A percentile compares a stretch with the other conserved stretches of the same genome.
These are phyloP conservation scores for Tricholoma matsutake DNA, from an alignment of 768 basidiomycete genomes.

Conservation along the genomic window DNA sequence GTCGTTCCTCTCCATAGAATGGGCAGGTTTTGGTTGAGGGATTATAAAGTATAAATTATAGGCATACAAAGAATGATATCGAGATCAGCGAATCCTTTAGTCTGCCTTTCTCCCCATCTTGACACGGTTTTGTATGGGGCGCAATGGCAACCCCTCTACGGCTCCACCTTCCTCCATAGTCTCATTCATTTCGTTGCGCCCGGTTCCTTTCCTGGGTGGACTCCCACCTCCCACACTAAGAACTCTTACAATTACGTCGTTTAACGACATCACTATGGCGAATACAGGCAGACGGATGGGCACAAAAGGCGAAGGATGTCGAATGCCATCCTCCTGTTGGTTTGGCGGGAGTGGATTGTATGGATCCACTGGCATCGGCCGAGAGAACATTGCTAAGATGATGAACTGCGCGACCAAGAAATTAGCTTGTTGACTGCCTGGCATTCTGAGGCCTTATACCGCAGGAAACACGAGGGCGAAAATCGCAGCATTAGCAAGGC, in stretches of 20 bases:
- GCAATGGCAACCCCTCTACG: constrained; percentile 10
- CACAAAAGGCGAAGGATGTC: constrained; percentile 72
- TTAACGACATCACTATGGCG: constrained; percentile 66
- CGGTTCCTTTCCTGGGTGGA: constrained; percentile 8
- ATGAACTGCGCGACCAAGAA: constrained; percentile 53
- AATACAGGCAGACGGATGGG: constrained; percentile 83
- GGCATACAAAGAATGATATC: constrained; percentile 3
- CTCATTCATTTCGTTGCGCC: constrained; percentile 43
- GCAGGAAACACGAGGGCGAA: constrained; percentile 82
- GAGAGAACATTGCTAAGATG: constrained; percentile 79
- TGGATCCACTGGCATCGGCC: constrained; percentile 72
- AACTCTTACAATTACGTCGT: constrained; percentile 63
- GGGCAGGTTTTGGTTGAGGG: constrained; percentile 81
- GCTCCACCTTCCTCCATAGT: constrained; percentile 57
- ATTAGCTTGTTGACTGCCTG: not conserved
- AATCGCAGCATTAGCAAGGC: constrained; percentile 75
- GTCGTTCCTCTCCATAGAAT: constrained; percentile 80
- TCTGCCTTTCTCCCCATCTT: constrained; percentile 47
- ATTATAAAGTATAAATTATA: constrained; percentile 1
- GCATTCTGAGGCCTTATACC: constrained; percentile 40
- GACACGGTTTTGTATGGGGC: constrained; percentile 27
- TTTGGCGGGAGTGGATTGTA: constrained; percentile 53
- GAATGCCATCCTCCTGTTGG: constrained; percentile 41
- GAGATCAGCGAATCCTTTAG: constrained; percentile 22
- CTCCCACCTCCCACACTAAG: constrained; percentile 51